Conservation (phyloP, 768 basidiomycete genomes). For the Leccinum subtestaceum region DNA sequence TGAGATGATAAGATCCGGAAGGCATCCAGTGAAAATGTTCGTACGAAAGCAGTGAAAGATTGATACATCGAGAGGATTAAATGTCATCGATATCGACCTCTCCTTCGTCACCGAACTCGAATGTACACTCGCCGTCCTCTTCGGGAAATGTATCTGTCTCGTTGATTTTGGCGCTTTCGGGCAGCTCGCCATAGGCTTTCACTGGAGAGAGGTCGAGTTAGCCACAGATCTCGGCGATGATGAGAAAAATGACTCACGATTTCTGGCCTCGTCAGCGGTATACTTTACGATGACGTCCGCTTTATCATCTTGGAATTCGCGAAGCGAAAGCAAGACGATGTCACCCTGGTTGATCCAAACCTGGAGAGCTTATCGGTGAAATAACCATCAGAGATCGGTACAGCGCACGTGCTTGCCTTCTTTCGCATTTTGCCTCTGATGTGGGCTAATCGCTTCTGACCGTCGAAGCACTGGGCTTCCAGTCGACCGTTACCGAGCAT, state of each 20-base stretch:
- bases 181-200: conserved; percentile 97
- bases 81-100: conserved; percentile 92
- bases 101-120: conserved; percentile 87
- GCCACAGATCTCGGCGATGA: conserved; percentile 3
- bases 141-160: conserved; percentile 93
- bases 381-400: not conserved
- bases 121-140: conserved; percentile 85
- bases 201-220: conserved; percentile 42
- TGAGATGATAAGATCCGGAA: conserved; percentile 3
- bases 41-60: conserved; percentile 13
- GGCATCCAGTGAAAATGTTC: not conserved
- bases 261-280: conserved; percentile 91
- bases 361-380: conserved; percentile 38
- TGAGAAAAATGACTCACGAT: conserved; percentile 43
- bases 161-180: conserved; percentile 95
- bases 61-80: conserved; percentile 37
- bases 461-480: conserved; percentile 97
- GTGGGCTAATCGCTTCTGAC: conserved; percentile 95
- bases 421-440: conserved; percentile 99
- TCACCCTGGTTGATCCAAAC: conserved; percentile 99
- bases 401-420: conserved; percentile 60
- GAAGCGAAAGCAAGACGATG: conserved; percentile 89
- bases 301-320: conserved; percentile 99
- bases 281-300: conserved; percentile 99
- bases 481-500: conserved; percentile 98